phyloP scores from a whole-genome alignment of 164 flowering plant species.

The Hamamelis virginiana region DNA sequence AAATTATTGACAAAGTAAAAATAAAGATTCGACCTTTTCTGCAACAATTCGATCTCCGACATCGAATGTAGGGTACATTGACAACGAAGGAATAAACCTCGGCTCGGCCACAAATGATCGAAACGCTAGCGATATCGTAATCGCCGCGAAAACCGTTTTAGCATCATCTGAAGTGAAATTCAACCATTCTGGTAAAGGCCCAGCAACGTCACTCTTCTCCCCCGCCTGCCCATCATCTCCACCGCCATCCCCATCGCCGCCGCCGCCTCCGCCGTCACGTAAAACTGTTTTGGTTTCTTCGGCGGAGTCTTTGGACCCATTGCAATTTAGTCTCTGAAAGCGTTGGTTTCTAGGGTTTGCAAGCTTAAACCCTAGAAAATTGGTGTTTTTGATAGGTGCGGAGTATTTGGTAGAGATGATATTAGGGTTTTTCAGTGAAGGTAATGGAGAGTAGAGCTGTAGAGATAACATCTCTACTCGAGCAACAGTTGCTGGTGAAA shows the following conservation, averaged over 20 bases:
- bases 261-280: constrained; percentile 43
- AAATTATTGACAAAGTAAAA: background rate
- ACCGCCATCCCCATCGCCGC: constrained; percentile 50
- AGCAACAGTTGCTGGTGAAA: too few relatives aligned
- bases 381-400: constrained; percentile 19
- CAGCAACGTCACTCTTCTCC: constrained; percentile 24
- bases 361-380: constrained; percentile 19
- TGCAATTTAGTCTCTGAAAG: constrained; percentile 31
- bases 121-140: constrained; percentile 82
- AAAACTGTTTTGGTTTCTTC: constrained; percentile 48
- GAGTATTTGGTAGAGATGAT: constrained; percentile 11
- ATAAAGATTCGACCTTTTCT: constrained; percentile 65
- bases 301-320: constrained; percentile 43
- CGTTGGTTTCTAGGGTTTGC: constrained; percentile 12
- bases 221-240: constrained; percentile 38
- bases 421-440: constrained; percentile 23
- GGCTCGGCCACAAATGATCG: constrained; percentile 92
- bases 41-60: constrained; percentile 94
- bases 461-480: constrained; percentile 27
- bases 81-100: constrained; percentile 91
- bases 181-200: constrained; percentile 74
- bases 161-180: constrained; percentile 75
- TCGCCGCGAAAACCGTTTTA: constrained; percentile 74
- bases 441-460: constrained; percentile 26
- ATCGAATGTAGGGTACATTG: constrained; percentile 98